Base-by-base conservation (phyloP, 768 basidiomycete genomes). In the Hydnum rufescens region DNA sequence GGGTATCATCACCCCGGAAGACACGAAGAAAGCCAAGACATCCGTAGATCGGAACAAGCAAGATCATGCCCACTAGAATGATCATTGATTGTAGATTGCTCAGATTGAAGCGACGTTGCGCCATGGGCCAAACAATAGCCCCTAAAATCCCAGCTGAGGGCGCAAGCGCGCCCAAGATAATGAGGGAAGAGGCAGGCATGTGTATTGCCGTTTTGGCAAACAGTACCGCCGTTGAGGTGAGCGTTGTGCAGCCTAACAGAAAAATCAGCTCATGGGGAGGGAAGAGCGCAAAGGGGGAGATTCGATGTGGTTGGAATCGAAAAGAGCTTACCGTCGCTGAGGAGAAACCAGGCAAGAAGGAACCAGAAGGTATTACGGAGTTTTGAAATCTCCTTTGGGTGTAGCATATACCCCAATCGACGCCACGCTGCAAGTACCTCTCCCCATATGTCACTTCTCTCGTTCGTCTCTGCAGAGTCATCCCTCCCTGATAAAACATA, bases 261-360 rank as follows among this genome's bases (percentile, higher is more conserved):
- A 23, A 3, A 34, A 42, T 26, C n/a, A 50, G 6, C 28, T 36
- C 3, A 22, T 46, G 8, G 43, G 2, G n/a, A 39, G 34, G 1
- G 44, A 52, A n/a, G n/a, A 32, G 23, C 39, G 4, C 23, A 2
- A 13, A n/a, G n/a, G n/a, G n/a, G n/a, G n/a, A n/a, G n/a, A n/a
- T n/a, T n/a, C n/a, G n/a, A n/a, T n/a, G n/a, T n/a, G n/a, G n/a
- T n/a, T n/a, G n/a, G n/a, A n/a, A n/a, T n/a, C 28, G 28, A 3
- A 18, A 16, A 5, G 3, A 29, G 64, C 74, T 42, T 51, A 84
- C 88, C 86, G 60, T 97, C 92, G 1, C 84, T 87, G 23, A 97
- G 74, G 8, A 97, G 71, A 63, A 95, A 92, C 90, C 92, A 96
- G 0, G 93, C 88, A 3, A 79, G 74, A 42, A 96, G 78, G 59